Conservation (phyloP, 2,329 filamentous ascomycete species). For the Stagonosporopsis rhizophila region DNA sequence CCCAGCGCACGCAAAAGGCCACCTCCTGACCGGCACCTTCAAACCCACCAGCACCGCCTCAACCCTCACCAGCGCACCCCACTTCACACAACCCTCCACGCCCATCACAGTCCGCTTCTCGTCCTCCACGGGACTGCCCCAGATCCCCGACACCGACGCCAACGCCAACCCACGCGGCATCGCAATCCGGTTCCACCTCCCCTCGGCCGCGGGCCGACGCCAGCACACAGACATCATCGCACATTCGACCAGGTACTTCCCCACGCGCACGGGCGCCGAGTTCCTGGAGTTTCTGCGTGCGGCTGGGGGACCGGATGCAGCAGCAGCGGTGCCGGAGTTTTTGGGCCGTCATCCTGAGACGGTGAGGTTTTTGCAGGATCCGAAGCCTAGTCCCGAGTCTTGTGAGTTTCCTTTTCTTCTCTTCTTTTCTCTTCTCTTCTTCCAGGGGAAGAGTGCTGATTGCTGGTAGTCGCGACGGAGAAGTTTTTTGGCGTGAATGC, state of each 20-base stretch:
- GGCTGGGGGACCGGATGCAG: conserved; percentile 40
- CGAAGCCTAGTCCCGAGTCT: conserved; percentile 59
- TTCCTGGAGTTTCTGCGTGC: conserved; percentile 60
- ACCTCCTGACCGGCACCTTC: conserved; percentile 61
- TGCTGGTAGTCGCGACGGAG: conserved; percentile 51
- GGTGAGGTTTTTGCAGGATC: conserved; percentile 55
- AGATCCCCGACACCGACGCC: conserved; percentile 58
- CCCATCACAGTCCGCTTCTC: conserved; percentile 61
- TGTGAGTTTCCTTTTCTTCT: conserved; percentile 27
- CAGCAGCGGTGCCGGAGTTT: conserved; percentile 50
- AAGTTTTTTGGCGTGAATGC: conserved; percentile 60
- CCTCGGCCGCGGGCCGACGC: conserved; percentile 47
- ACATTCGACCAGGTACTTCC: conserved; percentile 62
- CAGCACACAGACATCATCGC: conserved; percentile 64
- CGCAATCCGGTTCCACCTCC: conserved; percentile 59
- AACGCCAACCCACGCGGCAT: conserved; percentile 58
- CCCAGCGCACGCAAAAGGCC: conserved; percentile 63
- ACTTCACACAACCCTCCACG: conserved; percentile 57
- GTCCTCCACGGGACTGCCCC: conserved; percentile 59
- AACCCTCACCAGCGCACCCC: conserved; percentile 56
- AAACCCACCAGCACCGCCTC: conserved; percentile 55
- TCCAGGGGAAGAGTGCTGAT: not conserved
- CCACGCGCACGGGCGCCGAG: conserved; percentile 60
- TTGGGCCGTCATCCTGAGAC: conserved; percentile 57
- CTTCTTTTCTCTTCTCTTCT: not conserved